Evolutionary conservation across 169 alveolate species (phyloP).

Genomic region (Amoebophrya sp.): DNA sequence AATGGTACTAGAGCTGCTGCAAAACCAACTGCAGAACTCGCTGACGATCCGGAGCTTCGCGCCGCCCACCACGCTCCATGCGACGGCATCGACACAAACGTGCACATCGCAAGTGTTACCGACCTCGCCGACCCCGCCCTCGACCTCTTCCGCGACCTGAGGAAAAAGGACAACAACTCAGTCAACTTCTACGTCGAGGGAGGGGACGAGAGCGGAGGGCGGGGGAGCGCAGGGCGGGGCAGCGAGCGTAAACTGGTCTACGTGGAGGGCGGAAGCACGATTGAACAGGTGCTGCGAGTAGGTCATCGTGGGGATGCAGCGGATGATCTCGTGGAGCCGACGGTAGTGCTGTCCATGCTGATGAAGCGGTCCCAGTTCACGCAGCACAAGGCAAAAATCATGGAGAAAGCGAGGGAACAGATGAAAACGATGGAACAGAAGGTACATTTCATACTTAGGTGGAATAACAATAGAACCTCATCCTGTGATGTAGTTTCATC

Average conservation of each 20-base stretch:
- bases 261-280: neutral
- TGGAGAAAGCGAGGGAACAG: neutral
- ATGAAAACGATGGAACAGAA: neutral
- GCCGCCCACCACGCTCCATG: too few relatives aligned
- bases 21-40: too few relatives aligned
- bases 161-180: neutral
- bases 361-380: neutral
- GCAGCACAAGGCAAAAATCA: neutral
- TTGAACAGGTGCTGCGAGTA: neutral
- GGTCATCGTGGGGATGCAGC: neutral
- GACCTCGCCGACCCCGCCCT: neutral
- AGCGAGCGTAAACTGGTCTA: neutral
- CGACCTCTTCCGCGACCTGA: neutral
- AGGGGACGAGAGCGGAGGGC: too few relatives aligned
- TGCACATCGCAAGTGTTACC: neutral
- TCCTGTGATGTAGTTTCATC: too few relatives aligned
- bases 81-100: too few relatives aligned
- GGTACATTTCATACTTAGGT: too few relatives aligned
- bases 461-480: too few relatives aligned
- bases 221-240: too few relatives aligned
- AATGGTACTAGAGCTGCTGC: too few relatives aligned
- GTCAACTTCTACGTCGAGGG: neutral
- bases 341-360: neutral
- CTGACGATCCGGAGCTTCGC: too few relatives aligned
- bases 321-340: neutral